phyloP scores from a whole-genome alignment of 805 yeast species.

The Novakomyces olei region DNA sequence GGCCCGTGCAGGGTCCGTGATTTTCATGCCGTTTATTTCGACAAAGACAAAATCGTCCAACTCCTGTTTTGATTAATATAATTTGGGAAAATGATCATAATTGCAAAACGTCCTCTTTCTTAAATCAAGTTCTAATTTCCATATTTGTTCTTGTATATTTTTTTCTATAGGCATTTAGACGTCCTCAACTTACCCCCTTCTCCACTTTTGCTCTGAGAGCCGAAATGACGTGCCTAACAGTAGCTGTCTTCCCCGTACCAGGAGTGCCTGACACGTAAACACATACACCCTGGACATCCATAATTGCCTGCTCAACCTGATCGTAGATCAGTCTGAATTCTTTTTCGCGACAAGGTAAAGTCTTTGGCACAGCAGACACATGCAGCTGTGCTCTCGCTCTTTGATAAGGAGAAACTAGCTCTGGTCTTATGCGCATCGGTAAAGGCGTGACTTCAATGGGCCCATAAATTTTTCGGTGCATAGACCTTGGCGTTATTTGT shows the following conservation, averaged over 20 bases:
- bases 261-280: constrained; percentile 91
- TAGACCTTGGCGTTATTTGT: background rate
- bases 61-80: constrained; percentile 13
- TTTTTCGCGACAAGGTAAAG: constrained; percentile 68
- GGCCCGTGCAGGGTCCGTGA: constrained; percentile 56
- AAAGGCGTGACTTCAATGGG: constrained; percentile 7
- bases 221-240: constrained; percentile 64
- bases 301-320: constrained; percentile 48
- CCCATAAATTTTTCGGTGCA: background rate
- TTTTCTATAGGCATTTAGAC: too few species aligned
- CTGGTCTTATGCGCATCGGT: constrained; percentile 7
- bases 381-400: constrained; percentile 16
- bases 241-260: constrained; percentile 93
- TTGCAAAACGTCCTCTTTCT: too few species aligned
- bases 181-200: too few species aligned
- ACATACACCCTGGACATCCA: constrained; percentile 54
- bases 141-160: too few species aligned
- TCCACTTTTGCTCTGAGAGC: constrained; percentile 29
- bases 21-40: constrained; percentile 79
- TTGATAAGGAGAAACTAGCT: constrained; percentile 9
- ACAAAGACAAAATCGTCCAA: constrained; percentile 39
- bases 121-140: too few species aligned
- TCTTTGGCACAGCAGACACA: constrained; percentile 20
- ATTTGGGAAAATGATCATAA: too few species aligned
- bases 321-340: constrained; percentile 53